Evolutionary conservation across 164 flowering plant species (phyloP), one percentile per base, ranked within the genome.

Genomic region (Buxus sempervirens): DNA sequence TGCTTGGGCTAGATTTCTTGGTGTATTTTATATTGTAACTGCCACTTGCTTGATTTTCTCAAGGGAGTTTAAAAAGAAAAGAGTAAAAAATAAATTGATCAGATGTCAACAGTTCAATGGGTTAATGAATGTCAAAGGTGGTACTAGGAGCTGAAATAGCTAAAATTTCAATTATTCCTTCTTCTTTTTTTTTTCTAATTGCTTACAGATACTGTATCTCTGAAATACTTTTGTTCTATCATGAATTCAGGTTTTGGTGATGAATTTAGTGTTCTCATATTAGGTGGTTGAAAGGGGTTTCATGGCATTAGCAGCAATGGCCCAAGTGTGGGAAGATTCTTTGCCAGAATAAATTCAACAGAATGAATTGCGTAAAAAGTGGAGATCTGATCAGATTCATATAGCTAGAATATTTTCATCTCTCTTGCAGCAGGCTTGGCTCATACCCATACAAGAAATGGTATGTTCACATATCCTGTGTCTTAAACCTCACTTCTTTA

Each of bases 381-480:
- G 82, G 86, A 69, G 41, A 65, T 70, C 81, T 70, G 83, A 87
- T 71, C 79, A 66, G 77, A 66, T 70, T 63, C 63, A 73, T 63
- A 83, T 84, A 56, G 73, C 81, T 56, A 82, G 73, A 68, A 77
- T 82, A n/a, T 86, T 85, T 65, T 79, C 93, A 62, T 69, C 66
- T 59, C 88, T 91, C 48, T 63, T 91, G 79, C 90, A 86, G 54
- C 80, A 78, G 63, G 90, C 90, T 63, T 91, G 94, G 94, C 77
- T 87, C 54, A 55, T 62, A 51, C 73, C 83, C 20, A 23, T 62
- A 19, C 67, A 78, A 48, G 48, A 63, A 32, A 27, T 67, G 86
- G 89, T 86, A 28, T 67, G 82, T 76, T 70, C 60, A 27, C 22
- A 15, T 28, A 18, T 24, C 12, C 22, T 23, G 15, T 5, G 18